Evolutionary conservation across 768 basidiomycete genomes (phyloP), one percentile per base, ranked within the genome.

Genomic region (Mycena maculata): DNA sequence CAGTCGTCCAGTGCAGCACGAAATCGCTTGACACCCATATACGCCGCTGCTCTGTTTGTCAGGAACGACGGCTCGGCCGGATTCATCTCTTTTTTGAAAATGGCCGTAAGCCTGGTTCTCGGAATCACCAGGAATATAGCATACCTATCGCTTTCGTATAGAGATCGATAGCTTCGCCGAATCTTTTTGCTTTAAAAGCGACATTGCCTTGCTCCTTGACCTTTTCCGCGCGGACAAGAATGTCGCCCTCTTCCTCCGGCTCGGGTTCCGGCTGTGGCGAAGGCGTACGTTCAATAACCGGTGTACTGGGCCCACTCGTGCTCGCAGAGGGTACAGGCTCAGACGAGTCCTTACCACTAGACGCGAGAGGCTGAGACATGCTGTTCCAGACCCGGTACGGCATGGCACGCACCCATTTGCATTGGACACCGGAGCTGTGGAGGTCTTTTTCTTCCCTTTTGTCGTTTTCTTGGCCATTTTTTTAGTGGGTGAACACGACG

Each of bases 21-120:
- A 83, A 91, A 96, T 36, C 87, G 87, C 75, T 95, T 94, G 55
- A 92, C 75, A 0, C 89, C 87, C 87, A 96, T 96, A 75, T 90
- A 87, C 2, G 94, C 90, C 0, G 95, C 94, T 0, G 95, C 94
- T 30, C 94, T 89, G 76, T 96, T 96, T 0, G 93, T 93, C 67
- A 91, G 82, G 74, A 92, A 96, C 3, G 91, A 85, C 0, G 94
- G 88, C 76, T 95, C 92, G 4, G 81, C 71, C 0, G 89, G 77
- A 65, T 88, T 88, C 70, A 91, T 79, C 63, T 87, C 88, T 91
- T 71, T 15, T 42, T 12, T 36, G n/a, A n/a, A 3, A 23, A 52
- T 31, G 10, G 36, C 16, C 16, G 9, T 9, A 9, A 38, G 36
- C 16, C 16, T 16, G 16, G 36, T 16, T 9, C 36, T 9, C 10